Evolutionary conservation across 2,329 filamentous ascomycete species (phyloP).

Genomic region (Aphanocladium album): DNA sequence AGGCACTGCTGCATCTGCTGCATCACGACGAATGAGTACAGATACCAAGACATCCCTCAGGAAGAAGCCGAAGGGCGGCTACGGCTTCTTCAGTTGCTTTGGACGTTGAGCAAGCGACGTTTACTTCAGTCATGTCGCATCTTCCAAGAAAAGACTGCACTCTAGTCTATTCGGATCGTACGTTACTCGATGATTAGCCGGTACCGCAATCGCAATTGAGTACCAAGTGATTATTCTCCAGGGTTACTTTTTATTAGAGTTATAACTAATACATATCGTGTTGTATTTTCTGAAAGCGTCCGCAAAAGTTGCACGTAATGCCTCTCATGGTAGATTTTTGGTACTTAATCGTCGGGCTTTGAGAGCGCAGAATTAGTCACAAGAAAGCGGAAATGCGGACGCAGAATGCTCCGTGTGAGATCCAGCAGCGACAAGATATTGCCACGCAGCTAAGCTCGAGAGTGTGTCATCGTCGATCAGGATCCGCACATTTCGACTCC

Average conservation of each 20-base stretch:
- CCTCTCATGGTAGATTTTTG: not conserved
- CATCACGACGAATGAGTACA: not conserved
- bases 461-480: not conserved
- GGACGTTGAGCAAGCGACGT: not conserved
- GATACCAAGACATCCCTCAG: not conserved
- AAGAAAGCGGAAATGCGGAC: not conserved
- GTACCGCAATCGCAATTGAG: not conserved
- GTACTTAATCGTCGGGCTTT: not conserved
- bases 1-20: not conserved
- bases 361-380: not conserved
- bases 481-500: not conserved
- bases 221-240: not conserved
- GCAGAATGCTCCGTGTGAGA: too few relatives aligned
- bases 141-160: not conserved
- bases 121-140: not conserved
- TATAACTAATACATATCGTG: not conserved
- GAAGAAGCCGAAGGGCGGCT: not conserved
- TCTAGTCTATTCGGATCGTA: not conserved
- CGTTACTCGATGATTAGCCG: not conserved
- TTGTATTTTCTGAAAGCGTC: not conserved
- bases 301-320: not conserved
- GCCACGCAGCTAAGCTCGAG: not conserved
- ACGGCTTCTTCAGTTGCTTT: conserved; percentile 2
- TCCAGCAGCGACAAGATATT: not conserved
- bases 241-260: not conserved